These are phyloP conservation scores for Teunomyces pallodes DNA, from an alignment of 805 yeast genomes.

Conservation along the genomic window DNA sequence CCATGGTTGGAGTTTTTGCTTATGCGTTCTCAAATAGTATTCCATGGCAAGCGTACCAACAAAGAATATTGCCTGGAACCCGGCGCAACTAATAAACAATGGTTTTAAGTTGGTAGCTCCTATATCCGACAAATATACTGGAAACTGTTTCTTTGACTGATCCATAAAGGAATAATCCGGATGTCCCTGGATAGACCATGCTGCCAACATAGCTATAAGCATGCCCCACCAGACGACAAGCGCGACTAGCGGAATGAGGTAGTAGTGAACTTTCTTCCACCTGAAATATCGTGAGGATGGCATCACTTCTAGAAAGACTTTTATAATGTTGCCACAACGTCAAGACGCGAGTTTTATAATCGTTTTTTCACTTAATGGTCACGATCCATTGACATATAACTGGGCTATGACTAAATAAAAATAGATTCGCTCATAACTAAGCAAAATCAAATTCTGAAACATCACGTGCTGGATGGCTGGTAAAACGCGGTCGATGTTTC, in stretches of 20 bases:
- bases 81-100: constrained; percentile 74
- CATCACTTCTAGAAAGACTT: not conserved
- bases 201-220: constrained; percentile 73
- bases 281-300: constrained; percentile 8
- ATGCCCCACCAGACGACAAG: constrained; percentile 84
- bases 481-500: not conserved
- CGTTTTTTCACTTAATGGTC: not conserved
- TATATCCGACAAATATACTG: constrained; percentile 78
- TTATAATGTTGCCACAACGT: not conserved
- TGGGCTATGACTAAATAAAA: not conserved
- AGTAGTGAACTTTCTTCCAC: constrained; percentile 47
- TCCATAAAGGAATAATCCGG: constrained; percentile 64
- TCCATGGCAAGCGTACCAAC: constrained; percentile 64
- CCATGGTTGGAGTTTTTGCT: constrained; percentile 49
- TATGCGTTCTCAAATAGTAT: constrained; percentile 54
- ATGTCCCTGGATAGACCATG: constrained; percentile 80
- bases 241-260: constrained; percentile 64
- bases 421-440: not conserved
- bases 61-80: constrained; percentile 73
- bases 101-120: constrained; percentile 89
- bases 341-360: not conserved
- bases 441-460: not conserved
- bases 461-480: not conserved
- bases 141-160: constrained; percentile 31
- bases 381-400: not conserved